phyloP scores from a whole-genome alignment of 768 basidiomycete species.

The Sporobolomyces pararoseus region DNA sequence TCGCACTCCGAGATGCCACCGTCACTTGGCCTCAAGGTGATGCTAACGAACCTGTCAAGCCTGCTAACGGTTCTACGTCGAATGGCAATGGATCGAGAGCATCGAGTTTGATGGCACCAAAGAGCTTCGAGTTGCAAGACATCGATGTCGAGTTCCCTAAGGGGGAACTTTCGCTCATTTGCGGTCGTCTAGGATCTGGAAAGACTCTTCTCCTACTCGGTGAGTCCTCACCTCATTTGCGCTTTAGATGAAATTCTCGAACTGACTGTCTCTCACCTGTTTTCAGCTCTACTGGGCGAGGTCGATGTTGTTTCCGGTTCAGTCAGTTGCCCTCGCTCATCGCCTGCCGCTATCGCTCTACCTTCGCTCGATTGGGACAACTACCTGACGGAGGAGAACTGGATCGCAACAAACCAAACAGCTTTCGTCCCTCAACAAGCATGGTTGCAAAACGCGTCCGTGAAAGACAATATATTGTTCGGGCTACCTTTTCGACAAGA shows the following conservation, averaged over 20 bases:
- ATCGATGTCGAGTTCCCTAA: slow-evolving; percentile 61
- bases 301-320: slow-evolving; percentile 45
- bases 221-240: slow-evolving; percentile 1
- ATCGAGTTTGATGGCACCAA: slow-evolving; percentile 19
- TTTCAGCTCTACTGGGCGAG: slow-evolving; percentile 44
- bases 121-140: slow-evolving; percentile 53
- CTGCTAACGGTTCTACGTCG: slow-evolving; percentile 8
- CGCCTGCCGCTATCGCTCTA: slow-evolving; percentile 40
- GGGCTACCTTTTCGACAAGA: slow-evolving; percentile 60
- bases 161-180: slow-evolving; percentile 57
- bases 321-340: slow-evolving; percentile 31
- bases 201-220: slow-evolving; percentile 41
- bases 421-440: slow-evolving; percentile 65
- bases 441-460: slow-evolving; percentile 58
- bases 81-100: slow-evolving; percentile 8
- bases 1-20: slow-evolving; percentile 49
- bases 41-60: neutral
- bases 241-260: neutral
- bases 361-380: slow-evolving; percentile 43
- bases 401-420: slow-evolving; percentile 48
- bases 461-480: slow-evolving; percentile 59
- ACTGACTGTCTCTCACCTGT: too few relatives aligned
- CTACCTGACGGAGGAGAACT: slow-evolving; percentile 33
- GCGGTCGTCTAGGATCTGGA: slow-evolving; percentile 35
- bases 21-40: slow-evolving; percentile 44